phyloP scores from a whole-genome alignment of 164 flowering plant genomes.

The Nymphaea thermarum region DNA sequence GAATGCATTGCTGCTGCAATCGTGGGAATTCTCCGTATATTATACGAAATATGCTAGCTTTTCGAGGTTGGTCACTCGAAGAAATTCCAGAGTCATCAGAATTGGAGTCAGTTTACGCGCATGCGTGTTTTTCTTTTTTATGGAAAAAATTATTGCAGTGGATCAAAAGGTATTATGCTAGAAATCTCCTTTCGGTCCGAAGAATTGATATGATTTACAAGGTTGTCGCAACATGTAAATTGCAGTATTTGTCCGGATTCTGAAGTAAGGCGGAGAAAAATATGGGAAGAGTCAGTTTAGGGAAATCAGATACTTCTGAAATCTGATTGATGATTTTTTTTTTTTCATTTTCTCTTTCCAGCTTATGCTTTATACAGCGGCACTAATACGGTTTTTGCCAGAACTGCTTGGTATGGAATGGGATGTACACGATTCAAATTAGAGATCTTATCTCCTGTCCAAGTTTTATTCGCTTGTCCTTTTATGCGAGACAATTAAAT shows the following conservation, averaged over 20 bases:
- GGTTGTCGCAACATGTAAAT: neutral
- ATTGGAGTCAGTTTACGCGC: neutral
- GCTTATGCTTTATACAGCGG: neutral
- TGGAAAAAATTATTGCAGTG: neutral
- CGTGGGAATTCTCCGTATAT: neutral
- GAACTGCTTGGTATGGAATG: neutral
- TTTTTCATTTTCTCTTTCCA: neutral
- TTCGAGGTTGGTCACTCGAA: neutral
- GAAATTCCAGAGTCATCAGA: neutral
- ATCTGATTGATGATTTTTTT: too few relatives aligned
- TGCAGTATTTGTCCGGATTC: neutral
- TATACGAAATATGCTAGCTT: neutral
- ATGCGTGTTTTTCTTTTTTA: too few relatives aligned
- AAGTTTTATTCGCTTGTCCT: too few relatives aligned
- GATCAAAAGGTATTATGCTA: too few relatives aligned
- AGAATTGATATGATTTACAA: neutral
- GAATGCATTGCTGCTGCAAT: neutral
- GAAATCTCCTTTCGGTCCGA: too few relatives aligned
- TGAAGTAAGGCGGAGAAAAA: neutral
- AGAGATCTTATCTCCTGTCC: neutral
- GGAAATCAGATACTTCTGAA: neutral
- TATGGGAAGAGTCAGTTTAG: neutral
- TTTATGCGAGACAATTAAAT: neutral
- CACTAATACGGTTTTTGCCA: neutral
- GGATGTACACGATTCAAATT: neutral